A percentile compares a stretch with the other conserved stretches of the same genome.
Evolutionary conservation across 192 early-diverging fungal genomes (phyloP).

Genomic region (Podila horticola): DNA sequence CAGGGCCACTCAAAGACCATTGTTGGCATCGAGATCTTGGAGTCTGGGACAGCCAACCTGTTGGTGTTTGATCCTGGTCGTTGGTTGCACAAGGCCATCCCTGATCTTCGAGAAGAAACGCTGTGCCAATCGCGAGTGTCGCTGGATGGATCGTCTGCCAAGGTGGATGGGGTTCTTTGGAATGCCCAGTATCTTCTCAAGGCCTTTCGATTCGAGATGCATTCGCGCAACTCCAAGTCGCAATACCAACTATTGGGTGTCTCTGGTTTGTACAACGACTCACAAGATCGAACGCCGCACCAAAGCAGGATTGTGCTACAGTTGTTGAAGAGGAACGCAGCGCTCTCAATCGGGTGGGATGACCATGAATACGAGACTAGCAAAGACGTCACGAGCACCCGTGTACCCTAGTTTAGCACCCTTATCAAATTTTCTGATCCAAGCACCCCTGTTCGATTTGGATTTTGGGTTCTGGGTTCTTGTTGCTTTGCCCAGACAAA

Average conservation of each 20-base stretch:
- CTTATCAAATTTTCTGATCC: too few species aligned
- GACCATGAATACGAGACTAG: conserved; percentile 17
- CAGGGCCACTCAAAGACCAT: conserved; percentile 76
- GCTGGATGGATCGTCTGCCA: neutral
- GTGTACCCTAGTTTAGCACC: conserved; percentile 13
- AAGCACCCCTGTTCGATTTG: too few species aligned
- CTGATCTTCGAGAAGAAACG: conserved; percentile 2
- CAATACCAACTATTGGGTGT: conserved; percentile 42
- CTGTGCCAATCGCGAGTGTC: neutral
- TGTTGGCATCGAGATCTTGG: conserved; percentile 67
- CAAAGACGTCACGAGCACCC: conserved; percentile 28
- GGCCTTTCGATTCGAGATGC: conserved; percentile 24
- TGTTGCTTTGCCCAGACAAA: too few species aligned
- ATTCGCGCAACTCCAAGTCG: conserved; percentile 2
- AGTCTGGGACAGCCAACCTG: conserved; percentile 51
- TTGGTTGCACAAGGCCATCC: conserved; percentile 42
- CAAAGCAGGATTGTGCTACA: neutral
- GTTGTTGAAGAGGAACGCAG: conserved; percentile 3
- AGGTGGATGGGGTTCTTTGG: neutral
- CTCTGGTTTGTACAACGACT: conserved; percentile 25
- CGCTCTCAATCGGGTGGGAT: conserved; percentile 35
- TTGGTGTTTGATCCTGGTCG: conserved; percentile 73
- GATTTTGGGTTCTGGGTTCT: too few species aligned
- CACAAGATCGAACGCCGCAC: neutral
- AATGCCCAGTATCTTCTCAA: conserved; percentile 40